These are phyloP conservation scores for Lotus japonicus DNA, from an alignment of 306 rosid species.

Conservation along the genomic window DNA sequence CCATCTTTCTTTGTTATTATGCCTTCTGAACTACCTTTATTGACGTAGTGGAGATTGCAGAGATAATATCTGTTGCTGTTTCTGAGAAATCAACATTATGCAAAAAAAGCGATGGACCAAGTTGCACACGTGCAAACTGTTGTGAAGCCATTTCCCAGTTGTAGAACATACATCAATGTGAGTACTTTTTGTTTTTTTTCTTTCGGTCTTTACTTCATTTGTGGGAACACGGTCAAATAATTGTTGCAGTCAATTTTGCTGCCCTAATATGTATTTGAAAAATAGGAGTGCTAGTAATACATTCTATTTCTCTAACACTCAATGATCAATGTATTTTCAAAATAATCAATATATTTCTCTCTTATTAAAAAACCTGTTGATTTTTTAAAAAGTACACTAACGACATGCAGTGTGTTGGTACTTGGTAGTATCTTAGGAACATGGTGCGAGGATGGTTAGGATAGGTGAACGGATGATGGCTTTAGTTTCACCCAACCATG, in stretches of 20 bases:
- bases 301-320: too few relatives aligned
- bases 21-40: conserved; percentile 16
- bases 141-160: background rate
- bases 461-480: too few relatives aligned
- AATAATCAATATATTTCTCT: too few relatives aligned
- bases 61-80: background rate
- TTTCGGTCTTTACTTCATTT: background rate
- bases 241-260: background rate
- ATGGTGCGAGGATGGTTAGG: too few relatives aligned
- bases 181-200: background rate
- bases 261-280: too few relatives aligned
- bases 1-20: background rate
- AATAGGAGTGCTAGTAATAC: too few relatives aligned
- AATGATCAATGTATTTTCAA: too few relatives aligned
- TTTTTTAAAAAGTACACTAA: too few relatives aligned
- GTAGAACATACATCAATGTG: background rate
- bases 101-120: background rate
- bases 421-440: too few relatives aligned
- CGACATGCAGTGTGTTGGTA: too few relatives aligned
- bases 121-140: background rate
- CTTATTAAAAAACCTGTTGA: too few relatives aligned
- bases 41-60: conserved; percentile 1
- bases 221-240: background rate
- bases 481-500: too few relatives aligned
- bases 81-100: background rate